Base-by-base conservation (phyloP, 2,329 filamentous ascomycete genomes). In the Cephalotrichum gorgonifer region DNA sequence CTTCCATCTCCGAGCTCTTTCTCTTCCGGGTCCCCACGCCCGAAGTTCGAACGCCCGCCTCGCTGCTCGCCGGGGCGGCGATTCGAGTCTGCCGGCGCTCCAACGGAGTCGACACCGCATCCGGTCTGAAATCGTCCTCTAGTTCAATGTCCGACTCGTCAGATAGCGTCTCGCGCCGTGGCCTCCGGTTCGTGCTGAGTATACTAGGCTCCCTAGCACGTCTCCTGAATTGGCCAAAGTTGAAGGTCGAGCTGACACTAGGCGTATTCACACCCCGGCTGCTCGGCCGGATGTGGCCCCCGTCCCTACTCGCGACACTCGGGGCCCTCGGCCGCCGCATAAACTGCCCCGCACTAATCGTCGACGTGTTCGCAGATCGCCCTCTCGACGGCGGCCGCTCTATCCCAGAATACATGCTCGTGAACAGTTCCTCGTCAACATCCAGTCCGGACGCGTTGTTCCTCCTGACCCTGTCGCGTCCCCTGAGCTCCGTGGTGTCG, bases 81-180 rank as follows among this genome's bases (percentile, higher is more conserved):
- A 50, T 51, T n/a, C 62, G 61, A 38, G 64, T 66, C 52, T 68
- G 74, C 31, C 67, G 66, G 20, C 73, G 64, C 44, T 79, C 75
- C 25, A 84, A 58, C 3, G 83, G 83, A 6, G 84, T 87, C 15
- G 81, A 83, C 64, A 85, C 81, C 26, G 79, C 81, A 50, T 86
- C 81, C 0, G 74, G 83, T 47, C 69, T 73, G 58, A 79, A 83
- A 55, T 77, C 65, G 70, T 70, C 62, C 53, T 76, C 72, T 22
- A 76, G 68, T 11, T 69, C 64, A 28, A 55, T 57, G 28, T 64
- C 65, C 27, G 47, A 49, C 25, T 49, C 39, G 22, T 49, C 47
- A 23, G 17, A 23, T 7, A 31, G 35, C 9, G 25, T 48, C 45
- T 53, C 52, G 6, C 52, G 54, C 41, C 60, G 59, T 20, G 64